Evolutionary conservation across 192 early-diverging fungal genomes (phyloP), one percentile per base, ranked within the genome.

Genomic region (Backusella tuberculispora): DNA sequence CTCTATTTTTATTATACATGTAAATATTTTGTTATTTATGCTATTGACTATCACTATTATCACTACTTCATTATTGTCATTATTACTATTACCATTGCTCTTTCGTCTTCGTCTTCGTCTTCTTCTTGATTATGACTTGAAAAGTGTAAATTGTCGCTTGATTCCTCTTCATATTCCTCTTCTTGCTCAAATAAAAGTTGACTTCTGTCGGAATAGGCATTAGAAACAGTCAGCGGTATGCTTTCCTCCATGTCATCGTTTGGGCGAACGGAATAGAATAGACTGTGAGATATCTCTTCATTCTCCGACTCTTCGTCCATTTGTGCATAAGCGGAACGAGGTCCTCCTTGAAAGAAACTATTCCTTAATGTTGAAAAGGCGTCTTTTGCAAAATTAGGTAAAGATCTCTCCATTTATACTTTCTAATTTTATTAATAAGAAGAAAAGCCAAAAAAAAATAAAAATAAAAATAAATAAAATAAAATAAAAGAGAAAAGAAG

Each of bases 271-370:
- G 79, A 80, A 43, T 74, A 80, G 53, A 80, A 80, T 7, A 80
- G 24, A 37, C 75, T 80, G 34, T 76, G 75, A 15, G 69, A 53
- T 13, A 64, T 66, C 0, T 79, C 73, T 69, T 76, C 79, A 68
- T 80, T 72, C 45, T 80, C 79, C 50, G 75, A 73, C 24, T 75
- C 78, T 40, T 73, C 48, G 37, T 76, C 75, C 71, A 80, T 69
- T 19, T 74, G 79, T 17, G 79, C 65, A 53, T 72, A 64, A 0
- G 74, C 73, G 15, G 72, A 26, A 6, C 43, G 29, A 41, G 63
- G 21, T 13, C 34, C 50, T 4, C 63, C 63, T 69, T 73, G 46
- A 13, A 78, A 66, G 4, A 73, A 21, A 42, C 76, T 78, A 12
- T 68, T 42, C 13, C 24, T 45, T 44, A 78, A 34, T n/a, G 63